phyloP scores from a whole-genome alignment of 2,329 filamentous ascomycete species.

The Emergomyces orientalis region DNA sequence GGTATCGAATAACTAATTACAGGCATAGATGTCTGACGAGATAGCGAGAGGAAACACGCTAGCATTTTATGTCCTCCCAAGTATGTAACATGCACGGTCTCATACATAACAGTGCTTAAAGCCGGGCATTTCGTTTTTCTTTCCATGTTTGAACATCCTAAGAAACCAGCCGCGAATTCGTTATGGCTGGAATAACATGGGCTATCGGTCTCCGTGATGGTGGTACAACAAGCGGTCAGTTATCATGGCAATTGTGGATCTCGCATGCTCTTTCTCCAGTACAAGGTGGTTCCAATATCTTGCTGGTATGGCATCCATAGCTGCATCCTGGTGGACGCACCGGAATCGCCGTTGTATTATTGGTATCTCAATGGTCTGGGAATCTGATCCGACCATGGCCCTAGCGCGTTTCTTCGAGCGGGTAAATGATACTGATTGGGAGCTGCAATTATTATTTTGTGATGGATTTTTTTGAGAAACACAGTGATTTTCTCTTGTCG shows the following conservation, averaged over 20 bases:
- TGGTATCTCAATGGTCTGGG: neutral
- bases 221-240: neutral
- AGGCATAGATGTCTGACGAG: neutral
- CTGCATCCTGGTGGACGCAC: neutral
- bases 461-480: no score
- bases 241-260: no score
- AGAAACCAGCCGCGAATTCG: neutral
- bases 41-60: neutral
- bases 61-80: neutral
- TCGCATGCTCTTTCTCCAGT: neutral
- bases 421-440: neutral
- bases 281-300: neutral
- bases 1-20: no score
- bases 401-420: neutral
- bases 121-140: no score
- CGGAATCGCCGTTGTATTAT: neutral
- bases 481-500: no score
- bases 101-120: no score
- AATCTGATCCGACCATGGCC: neutral
- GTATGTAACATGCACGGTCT: no score
- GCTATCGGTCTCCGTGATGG: neutral
- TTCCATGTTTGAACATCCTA: no score
- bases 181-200: no score
- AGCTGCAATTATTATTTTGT: neutral
- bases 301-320: neutral